Evolutionary conservation across 1,139 yeast genomes (phyloP), one percentile per base, ranked within the genome.

Genomic region (Yamadazyma dushanensis): DNA sequence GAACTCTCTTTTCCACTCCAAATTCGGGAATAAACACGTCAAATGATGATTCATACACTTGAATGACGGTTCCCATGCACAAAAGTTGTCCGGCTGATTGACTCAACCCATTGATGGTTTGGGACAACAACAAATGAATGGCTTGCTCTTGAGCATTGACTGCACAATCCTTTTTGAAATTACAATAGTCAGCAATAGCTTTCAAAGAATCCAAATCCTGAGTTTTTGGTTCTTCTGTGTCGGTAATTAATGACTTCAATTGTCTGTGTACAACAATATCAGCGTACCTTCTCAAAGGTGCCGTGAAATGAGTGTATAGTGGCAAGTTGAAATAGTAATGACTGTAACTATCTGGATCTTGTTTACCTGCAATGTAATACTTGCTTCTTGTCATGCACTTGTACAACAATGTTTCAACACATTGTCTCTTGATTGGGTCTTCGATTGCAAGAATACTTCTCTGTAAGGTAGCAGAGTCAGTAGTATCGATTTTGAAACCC

Each of bases 1-100:
- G 98, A 18, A 92, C 97, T 53, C 98, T 79, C 63, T 92, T 92
- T 59, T 92, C 98, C 48, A 92, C 87, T 28, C 98, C 97, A 63
- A 90, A 83, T 50, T 88, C 97, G 1, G 97, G 97, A 43, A 92
- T 74, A 45, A 88, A 79, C 6, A 92, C 95, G 60, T 92, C 98
- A 65, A 92, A 92, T 2, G 97, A 88, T 2, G 96, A 87, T 61
- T 92, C 97, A 56, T 90, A 90, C 6, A 90, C 97, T 58, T 89
- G 97, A 24, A 89, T 66, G 26, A 92, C 94, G 10, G 89, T 80
- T 10, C 96, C 97, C 76, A 83, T 80, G 30, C 89, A 81, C 48
- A 90, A 73, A 34, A 89, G 60, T 57, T 89, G 96, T 1, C 95
- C 95, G 6, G 92, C 80, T 21, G 74, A 69, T 39, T 77, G 78